Evolutionary conservation across 108 stramenopile genomes (phyloP).

Genomic region (Mediolabrus comicus): DNA sequence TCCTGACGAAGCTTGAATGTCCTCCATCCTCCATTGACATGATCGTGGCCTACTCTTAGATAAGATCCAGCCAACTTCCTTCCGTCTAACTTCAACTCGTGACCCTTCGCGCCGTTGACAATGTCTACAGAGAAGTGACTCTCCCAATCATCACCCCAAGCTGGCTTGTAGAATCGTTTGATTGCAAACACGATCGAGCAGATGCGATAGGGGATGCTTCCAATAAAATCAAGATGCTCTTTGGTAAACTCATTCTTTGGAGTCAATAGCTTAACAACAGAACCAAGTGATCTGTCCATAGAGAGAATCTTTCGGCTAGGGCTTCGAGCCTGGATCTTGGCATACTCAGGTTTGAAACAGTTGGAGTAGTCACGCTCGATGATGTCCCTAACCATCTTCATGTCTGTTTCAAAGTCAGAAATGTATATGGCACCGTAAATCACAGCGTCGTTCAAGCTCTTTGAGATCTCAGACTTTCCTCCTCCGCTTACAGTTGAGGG

Average conservation of each 20-base stretch:
- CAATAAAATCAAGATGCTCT: conserved; percentile 51
- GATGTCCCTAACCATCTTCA: conserved; percentile 40
- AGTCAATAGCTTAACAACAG: conserved; percentile 55
- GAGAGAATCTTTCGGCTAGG: conserved; percentile 37
- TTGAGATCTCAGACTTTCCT: conserved; percentile 55
- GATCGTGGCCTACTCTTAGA: conserved; percentile 50
- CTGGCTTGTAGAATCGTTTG: conserved; percentile 53
- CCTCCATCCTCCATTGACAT: conserved; percentile 44
- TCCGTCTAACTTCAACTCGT: conserved; percentile 55
- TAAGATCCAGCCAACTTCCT: conserved; percentile 53
- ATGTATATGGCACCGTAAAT: conserved; percentile 56
- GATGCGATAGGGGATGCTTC: conserved; percentile 47
- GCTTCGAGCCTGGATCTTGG: conserved; percentile 23
- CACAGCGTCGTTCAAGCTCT: conserved; percentile 55
- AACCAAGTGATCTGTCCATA: conserved; percentile 49
- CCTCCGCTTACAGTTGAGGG: conserved; percentile 62
- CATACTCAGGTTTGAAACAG: conserved; percentile 46
- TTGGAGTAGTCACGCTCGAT: conserved; percentile 48
- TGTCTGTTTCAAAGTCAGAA: conserved; percentile 55
- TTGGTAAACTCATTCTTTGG: conserved; percentile 53
- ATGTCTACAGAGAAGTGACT: conserved; percentile 54
- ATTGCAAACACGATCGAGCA: conserved; percentile 56
- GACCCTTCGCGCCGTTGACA: conserved; percentile 53
- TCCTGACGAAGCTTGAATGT: conserved; percentile 60
- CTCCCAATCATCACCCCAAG: conserved; percentile 48